Evolutionary conservation across 352 stramenopile genomes (phyloP).

Genomic region (Globisporangium polare): DNA sequence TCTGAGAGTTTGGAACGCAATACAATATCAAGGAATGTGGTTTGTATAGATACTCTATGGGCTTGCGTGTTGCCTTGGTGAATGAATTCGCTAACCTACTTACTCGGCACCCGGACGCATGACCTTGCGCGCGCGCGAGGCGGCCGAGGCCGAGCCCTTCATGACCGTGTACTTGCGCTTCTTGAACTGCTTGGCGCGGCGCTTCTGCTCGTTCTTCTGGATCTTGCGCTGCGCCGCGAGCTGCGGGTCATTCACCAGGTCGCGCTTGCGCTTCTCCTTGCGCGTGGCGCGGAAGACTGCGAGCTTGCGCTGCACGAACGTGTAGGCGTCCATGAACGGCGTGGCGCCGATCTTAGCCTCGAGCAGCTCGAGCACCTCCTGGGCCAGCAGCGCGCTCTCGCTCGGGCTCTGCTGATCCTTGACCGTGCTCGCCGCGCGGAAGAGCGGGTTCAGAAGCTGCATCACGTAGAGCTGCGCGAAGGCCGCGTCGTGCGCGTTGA

Average conservation of each 20-base stretch:
- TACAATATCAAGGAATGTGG: background rate
- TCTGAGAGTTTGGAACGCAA: background rate
- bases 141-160: constrained; percentile 73
- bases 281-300: constrained; percentile 62
- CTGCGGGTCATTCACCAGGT: constrained; percentile 73
- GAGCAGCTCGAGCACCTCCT: constrained; percentile 85
- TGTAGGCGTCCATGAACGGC: constrained; percentile 79
- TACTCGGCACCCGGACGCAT: constrained; percentile 63
- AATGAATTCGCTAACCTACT: background rate
- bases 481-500: constrained; percentile 45
- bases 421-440: constrained; percentile 51
- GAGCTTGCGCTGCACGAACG: constrained; percentile 82
- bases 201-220: constrained; percentile 85
- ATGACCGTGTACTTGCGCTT: constrained; percentile 87
- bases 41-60: constrained; percentile 12
- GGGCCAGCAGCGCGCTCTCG: constrained; percentile 57
- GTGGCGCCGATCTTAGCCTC: constrained; percentile 69
- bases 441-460: constrained; percentile 85
- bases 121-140: constrained; percentile 48
- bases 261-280: constrained; percentile 75
- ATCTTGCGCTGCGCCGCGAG: constrained; percentile 74
- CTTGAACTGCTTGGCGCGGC: constrained; percentile 75
- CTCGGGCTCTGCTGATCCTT: constrained; percentile 48
- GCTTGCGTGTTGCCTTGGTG: background rate
- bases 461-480: constrained; percentile 61